Evolutionary conservation across 2,329 filamentous ascomycete genomes (phyloP), one percentile per base, ranked within the genome.

Genomic region (Diaporthe citri): DNA sequence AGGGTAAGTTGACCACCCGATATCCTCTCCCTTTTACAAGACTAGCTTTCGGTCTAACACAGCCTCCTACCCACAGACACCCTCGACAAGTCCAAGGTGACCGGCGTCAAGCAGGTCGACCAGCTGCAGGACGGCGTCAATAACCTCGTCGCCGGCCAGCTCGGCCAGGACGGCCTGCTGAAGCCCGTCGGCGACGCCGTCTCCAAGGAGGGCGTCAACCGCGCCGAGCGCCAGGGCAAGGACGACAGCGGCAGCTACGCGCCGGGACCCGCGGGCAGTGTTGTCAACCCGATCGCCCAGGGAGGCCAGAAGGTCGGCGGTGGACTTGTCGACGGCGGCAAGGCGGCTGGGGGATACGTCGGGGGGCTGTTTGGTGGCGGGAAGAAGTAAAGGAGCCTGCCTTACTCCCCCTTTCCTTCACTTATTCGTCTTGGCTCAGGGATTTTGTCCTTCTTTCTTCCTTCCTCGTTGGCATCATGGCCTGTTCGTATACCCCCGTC

Each of bases 101-200:
- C 76, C 2, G 76, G 76, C 71, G 41, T 77, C n/a, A 41, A 76
- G 52, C 76, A 76, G 62, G 69, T 77, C 71, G 76, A 77, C 76
- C 70, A 41, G 67, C 74, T 77, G 2, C 76, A 95, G 83, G 92
- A 93, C 82, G 90, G 88, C 80, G 88, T 93, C 46, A 85, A 94
- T 85, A 86, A 88, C 82, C 87, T 92, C 72, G 92, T 89, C 12
- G 86, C 88, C 2, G 89, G 90, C 46, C 92, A 94, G 79, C 82
- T 95, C 36, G 93, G 93, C 59, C 89, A 94, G 78, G 93, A 92
- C 76, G 93, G 93, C 0, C 82, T 94, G 1, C 86, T 90, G 1
- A 89, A 93, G 79, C 92, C 92, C 7, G 82, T 92, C 71, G 92
- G 92, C 76, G 91, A 94, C 81, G 71, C 88, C 3, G 80, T 87